Base-by-base conservation (phyloP, 805 yeast genomes). In the Barnettozyma siamensis region DNA sequence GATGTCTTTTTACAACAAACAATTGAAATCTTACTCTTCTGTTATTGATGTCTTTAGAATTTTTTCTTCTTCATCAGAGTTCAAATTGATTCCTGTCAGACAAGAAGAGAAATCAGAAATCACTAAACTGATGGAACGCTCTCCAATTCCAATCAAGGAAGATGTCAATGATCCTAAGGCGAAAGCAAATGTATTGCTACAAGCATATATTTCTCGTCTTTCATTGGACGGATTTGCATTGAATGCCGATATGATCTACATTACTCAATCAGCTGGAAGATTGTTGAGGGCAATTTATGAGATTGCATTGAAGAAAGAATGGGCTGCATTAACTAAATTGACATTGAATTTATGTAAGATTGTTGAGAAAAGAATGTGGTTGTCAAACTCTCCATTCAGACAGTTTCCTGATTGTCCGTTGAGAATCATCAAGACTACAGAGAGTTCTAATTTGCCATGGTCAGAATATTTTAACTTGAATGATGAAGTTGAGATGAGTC, bases 221-320 rank as follows among this genome's bases (percentile, higher is more conserved):
- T 65, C 69, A 9, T 66, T 93, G 15, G 93, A 84, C 1, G 98
- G 98, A 0, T 86, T 87, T 65, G 96, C 97, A 0, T 63, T 94
- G 45, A 78, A 83, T 73, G 79, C 96, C 0, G 99, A 93, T 65
- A 88, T 89, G 96, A 72, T 87, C 3, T 93, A 86, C 57, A 78
- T 93, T 31, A 84, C 93, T 0, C 98, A 93, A 60, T 87, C 94
- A 31, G 97, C 96, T 1, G 91, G 94, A 3, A 73, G 99, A 56
- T 62, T 93, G 30, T 67, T 89, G 42, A 66, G 97, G 43, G 97
- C 98, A 0, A 73, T 94, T 47, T 79, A 75, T 58, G 96, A 91
- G 55, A 76, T 93, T 27, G 75, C 85, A 9, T 50, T 85, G 35
- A 68, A 72, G 40, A 84, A 80, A 49, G 72, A 73, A 10, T 88